Evolutionary conservation across 768 basidiomycete species (phyloP).

Genomic region (Boletellus emodensis): DNA sequence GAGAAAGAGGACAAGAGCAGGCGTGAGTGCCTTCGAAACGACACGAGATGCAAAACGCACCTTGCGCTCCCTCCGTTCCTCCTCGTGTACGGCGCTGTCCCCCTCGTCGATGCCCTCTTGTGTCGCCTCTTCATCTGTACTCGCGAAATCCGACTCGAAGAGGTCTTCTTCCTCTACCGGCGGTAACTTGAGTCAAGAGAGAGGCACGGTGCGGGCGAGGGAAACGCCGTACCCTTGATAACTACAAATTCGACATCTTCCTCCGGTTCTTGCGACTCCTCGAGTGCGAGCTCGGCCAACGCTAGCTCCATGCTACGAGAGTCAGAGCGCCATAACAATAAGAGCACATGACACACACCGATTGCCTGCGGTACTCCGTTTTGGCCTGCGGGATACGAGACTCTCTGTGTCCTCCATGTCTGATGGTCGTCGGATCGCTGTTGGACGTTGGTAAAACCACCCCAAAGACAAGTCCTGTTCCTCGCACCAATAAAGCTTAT

Average conservation of each 20-base stretch:
- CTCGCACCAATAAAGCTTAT: no score
- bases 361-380: conserved; percentile 76
- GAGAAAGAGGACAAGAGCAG: no score
- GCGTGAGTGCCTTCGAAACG: no score
- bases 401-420: conserved; percentile 15
- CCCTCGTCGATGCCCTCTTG: conserved; percentile 52
- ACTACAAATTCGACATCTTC: conserved; percentile 72
- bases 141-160: conserved; percentile 82
- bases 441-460: no score
- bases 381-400: conserved; percentile 46
- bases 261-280: conserved; percentile 54
- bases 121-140: conserved; percentile 66
- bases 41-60: no score
- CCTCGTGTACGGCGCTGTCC: conserved; percentile 56
- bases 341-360: conserved; percentile 39
- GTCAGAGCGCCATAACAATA: conserved; percentile 2
- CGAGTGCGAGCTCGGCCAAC: conserved; percentile 51
- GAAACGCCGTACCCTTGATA: conserved; percentile 47
- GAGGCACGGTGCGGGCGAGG: background rate
- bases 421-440: background rate
- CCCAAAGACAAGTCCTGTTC: no score
- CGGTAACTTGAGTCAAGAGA: background rate
- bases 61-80: conserved; percentile 47
- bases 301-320: conserved; percentile 67
- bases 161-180: conserved; percentile 71